Base-by-base conservation (phyloP, 805 yeast genomes). In the Saccharomycopsis capsularis region DNA sequence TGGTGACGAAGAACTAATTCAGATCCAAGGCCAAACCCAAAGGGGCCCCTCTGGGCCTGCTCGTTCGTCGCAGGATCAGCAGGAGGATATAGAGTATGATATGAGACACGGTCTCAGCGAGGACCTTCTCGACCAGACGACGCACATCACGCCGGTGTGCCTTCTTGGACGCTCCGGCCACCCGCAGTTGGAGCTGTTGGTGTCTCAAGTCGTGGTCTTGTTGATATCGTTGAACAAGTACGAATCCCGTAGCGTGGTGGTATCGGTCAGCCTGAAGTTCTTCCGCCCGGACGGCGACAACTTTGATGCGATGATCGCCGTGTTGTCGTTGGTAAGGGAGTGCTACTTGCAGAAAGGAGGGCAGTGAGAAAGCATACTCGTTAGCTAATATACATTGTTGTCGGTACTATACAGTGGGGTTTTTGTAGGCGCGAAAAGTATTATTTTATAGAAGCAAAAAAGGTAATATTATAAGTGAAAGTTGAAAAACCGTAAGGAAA, bases 111-210 rank as follows among this genome's bases (percentile, higher is more conserved):
- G 50, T 2, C 49, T 56, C 19, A 59, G 60, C 4, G 53, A 59
- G 13, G 68, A 63, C 49, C 53, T 56, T 24, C 47, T 64, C 35
- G 49, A 47, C 34, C 38, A 37, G 16, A 44, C 52, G 2, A 54
- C 65, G 1, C 70, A 69, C n/a, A 67, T 69, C 13, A 76, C 76
- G 40, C 76, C 79, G 0, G 55, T 61, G 2, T 63, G 75, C 15
- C 63, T 74, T 22, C 64, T 76, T 18, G 82, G 82, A 1, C 69
- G 74, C 53, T 66, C 73, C 18, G 63, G 63, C 39, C 74, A 76
- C 55, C 56, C 69, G 51, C 75, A 76, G 55, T 58, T 74, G 27
- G 74, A 71, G 40, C 70, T 76, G 13, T 62, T 76, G 4, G 76
- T 75, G 22, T 59, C 73, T 3, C 79, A 76, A 55, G 63, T 76